Conservation (phyloP, 1,284 basidiomycete species). For the Rhodofomes roseus region DNA sequence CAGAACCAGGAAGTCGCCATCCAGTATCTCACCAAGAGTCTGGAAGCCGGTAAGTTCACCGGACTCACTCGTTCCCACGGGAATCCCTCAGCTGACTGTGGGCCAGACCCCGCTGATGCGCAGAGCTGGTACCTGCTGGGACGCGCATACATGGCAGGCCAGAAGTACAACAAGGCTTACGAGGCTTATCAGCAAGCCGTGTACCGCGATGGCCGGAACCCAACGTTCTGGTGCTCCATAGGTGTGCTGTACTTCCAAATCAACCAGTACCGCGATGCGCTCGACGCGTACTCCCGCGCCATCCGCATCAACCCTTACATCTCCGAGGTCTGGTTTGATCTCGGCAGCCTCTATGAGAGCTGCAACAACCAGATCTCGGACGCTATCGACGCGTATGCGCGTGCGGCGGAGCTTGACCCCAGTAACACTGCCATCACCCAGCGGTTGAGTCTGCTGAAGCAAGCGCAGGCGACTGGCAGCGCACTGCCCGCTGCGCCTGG, state of each 20-base stretch:
- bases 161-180: slow-evolving; percentile 99
- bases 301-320: slow-evolving; percentile 99
- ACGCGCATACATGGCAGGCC: slow-evolving; percentile 97
- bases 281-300: slow-evolving; percentile 97
- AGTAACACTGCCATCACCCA: slow-evolving; percentile 75
- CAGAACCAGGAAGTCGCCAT: slow-evolving; percentile 95
- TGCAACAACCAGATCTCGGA: slow-evolving; percentile 99
- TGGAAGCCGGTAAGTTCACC: slow-evolving; percentile 82
- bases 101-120: slow-evolving; percentile 85
- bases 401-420: slow-evolving; percentile 89
- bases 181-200: slow-evolving; percentile 99
- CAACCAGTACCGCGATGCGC: slow-evolving; percentile 97
- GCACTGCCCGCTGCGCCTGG: slow-evolving; percentile 80
- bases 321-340: slow-evolving; percentile 98
- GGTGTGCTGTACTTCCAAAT: slow-evolving; percentile 99
- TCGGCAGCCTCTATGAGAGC: slow-evolving; percentile 94
- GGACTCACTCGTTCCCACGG: neutral
- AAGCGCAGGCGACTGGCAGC: slow-evolving; percentile 77
- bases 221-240: slow-evolving; percentile 99
- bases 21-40: slow-evolving; percentile 89
- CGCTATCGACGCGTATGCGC: slow-evolving; percentile 96
- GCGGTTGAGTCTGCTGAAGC: slow-evolving; percentile 74
- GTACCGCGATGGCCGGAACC: slow-evolving; percentile 97
- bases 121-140: slow-evolving; percentile 99
- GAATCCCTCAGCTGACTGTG: neutral